Evolutionary conservation across 192 early-diverging fungal species (phyloP), one percentile per base, ranked within the genome.

Genomic region (Coemansia sp.): DNA sequence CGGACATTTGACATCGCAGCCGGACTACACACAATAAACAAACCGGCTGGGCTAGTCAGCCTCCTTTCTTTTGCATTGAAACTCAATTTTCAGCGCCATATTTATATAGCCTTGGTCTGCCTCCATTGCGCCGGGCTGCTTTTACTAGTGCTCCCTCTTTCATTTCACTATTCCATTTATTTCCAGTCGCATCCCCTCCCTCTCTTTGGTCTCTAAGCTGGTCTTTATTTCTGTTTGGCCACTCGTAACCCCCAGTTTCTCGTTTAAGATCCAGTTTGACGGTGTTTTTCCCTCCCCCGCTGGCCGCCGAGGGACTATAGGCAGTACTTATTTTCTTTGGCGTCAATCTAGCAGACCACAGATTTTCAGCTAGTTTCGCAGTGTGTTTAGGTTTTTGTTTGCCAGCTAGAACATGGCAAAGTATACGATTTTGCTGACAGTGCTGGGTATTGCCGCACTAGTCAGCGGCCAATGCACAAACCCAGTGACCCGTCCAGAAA

Each of bases 401-500:
- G 47, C 30, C 28, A 17, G 47, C 16, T 49, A 49, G 47, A 49
- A 49, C 17, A 76, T 76, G 73, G 58, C 56, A 31, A 76, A 66
- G 57, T 21, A 40, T 17, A 31, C 40, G 16, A 12, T 76, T 6
- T 11, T 76, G 11, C 30, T 66, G 55, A 55, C 59, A 12, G 50
- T 51, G 6, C 38, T 68, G 56, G 62, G 58, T 47, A 43, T 76
- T 18, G 59, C 56, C 9, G 41, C 53, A 21, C 46, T 65, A 17
- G 73, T 41, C 16, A 66, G 51, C 26, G 53, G 42, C 34, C 73
- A 76, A 56, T 78, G 75, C 44, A 45, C 43, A 5, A 71, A 63
- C 10, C 75, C 75, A 6, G 40, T 41, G 16, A 39, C 41, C 2
- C 74, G 80, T 9, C 69, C 66, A 1, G 80, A 81, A 40, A 81